Evolutionary conservation across 2,329 filamentous ascomycete species (phyloP).

Genomic region (Colletotrichum eremochloae): DNA sequence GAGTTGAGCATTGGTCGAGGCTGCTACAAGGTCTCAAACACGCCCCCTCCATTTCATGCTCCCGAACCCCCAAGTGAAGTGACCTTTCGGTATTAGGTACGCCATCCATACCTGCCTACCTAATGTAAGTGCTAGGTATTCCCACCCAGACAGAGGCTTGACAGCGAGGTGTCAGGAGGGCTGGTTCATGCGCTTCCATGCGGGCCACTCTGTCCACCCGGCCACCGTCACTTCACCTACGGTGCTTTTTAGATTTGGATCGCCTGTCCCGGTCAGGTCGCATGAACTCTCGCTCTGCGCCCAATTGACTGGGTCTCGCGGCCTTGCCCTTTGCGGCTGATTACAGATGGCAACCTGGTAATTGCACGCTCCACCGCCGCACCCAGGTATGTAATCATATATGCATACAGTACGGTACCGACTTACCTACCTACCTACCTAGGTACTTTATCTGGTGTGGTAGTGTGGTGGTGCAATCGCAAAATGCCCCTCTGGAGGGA

Average conservation of each 20-base stretch:
- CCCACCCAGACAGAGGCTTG: constrained; percentile 2
- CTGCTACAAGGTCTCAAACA: constrained; percentile 41
- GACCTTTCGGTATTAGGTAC: not conserved
- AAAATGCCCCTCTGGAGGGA: not conserved
- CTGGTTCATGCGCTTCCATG: constrained; percentile 36
- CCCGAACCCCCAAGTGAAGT: constrained; percentile 17
- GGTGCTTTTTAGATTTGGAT: constrained; percentile 42
- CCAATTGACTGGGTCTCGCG: constrained; percentile 40
- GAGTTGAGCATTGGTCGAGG: constrained; percentile 14
- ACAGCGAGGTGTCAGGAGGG: constrained; percentile 33
- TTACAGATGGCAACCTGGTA: constrained; percentile 42
- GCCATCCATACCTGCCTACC: too few species aligned
- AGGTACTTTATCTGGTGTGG: not conserved
- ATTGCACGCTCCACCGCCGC: constrained; percentile 38
- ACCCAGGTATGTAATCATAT: not conserved
- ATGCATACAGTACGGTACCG: not conserved
- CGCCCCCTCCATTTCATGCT: constrained; percentile 29
- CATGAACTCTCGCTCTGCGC: constrained; percentile 40
- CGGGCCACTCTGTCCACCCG: constrained; percentile 14
- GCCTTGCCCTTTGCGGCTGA: constrained; percentile 39
- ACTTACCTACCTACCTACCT: not conserved
- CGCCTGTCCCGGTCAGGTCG: constrained; percentile 41
- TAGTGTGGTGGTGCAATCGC: not conserved
- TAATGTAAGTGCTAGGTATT: not conserved
- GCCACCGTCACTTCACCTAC: not conserved